Base-by-base conservation (phyloP, 129 eudicot species). In the Heracleum sosnowskyi region DNA sequence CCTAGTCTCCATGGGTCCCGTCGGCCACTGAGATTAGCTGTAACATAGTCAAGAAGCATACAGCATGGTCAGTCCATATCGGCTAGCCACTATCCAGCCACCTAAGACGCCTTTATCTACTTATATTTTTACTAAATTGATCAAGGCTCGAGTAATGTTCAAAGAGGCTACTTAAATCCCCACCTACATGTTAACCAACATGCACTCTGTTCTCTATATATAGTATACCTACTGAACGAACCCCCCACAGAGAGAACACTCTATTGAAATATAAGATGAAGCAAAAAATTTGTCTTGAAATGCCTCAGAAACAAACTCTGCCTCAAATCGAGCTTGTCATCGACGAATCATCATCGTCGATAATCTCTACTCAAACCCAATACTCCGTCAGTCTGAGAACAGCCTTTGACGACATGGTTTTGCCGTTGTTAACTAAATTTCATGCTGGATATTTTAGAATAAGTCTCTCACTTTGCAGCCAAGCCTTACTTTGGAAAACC, bases 401-500 rank as follows among this genome's bases (percentile, higher is more conserved):
- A 11, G 20, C 36, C 6, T 11, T 73, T 0, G 26, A 73, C 33
- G 5, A 28, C 22, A 24, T 74, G 49, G 26, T 16, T 42, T 39
- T 34, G 4, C 68, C 76, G 9, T 44, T 83, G 39, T 29, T 86
- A 47, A 74, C 82, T 17, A 77, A 76, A 20, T 77, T 80, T 51
- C 89, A 91, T 70, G 91, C 91, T 2, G 88, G 96, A 10, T 89
- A 91, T 70, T 91, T 91, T 42, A 78, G 93, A 57, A 89, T 91
- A n/a, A 86, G 88, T 83, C 82, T 91, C 16, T 85, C 96, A 47
- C 74, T 91, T 29, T 84, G 88, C 35, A 82, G 83, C 35, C 93
- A 91, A 85, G 88, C 92, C 18, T 70, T 88, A 51, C 62, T 91
- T 31, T 91, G 96, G 93, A 91, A 85, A 71, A 84, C 82, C 15